Evolutionary conservation across 257 asterid species (phyloP).

Genomic region (Phtheirospermum japonicum): DNA sequence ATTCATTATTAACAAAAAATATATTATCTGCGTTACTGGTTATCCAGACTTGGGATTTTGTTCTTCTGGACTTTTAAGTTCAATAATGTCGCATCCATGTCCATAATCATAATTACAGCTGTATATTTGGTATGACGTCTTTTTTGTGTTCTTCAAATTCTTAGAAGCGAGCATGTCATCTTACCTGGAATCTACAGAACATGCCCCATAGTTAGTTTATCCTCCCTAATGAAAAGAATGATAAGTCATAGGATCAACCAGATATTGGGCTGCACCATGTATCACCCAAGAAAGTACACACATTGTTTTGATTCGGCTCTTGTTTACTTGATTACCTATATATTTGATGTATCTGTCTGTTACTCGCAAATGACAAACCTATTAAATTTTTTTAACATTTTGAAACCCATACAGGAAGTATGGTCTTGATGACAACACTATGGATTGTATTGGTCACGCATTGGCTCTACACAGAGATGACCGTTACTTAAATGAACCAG

Average conservation of each 20-base stretch:
- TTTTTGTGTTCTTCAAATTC: background rate
- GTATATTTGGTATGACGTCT: conserved; percentile 8
- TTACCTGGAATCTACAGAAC: conserved; percentile 4
- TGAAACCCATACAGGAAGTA: conserved; percentile 55
- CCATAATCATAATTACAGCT: background rate
- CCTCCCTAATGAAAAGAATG: background rate
- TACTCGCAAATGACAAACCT: background rate
- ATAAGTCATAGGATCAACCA: background rate
- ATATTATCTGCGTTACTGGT: background rate
- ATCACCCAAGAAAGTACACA: background rate
- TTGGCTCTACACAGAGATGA: conserved; percentile 94
- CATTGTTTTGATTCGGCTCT: conserved; percentile 8
- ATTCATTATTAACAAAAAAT: background rate
- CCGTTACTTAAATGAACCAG: conserved; percentile 78
- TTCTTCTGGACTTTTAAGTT: conserved; percentile 2
- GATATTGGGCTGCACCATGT: conserved; percentile 14
- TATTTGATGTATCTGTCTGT: conserved; percentile 7
- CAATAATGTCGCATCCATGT: conserved; percentile 6
- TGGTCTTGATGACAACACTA: conserved; percentile 92
- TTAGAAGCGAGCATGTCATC: conserved; percentile 1
- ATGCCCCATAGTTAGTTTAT: conserved; percentile 4
- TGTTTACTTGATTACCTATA: background rate
- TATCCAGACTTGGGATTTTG: background rate
- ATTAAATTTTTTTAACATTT: conserved; percentile 14
- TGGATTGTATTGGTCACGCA: conserved; percentile 91